Evolutionary conservation across 768 basidiomycete species (phyloP).

Genomic region (Sarcomyxa edulis): DNA sequence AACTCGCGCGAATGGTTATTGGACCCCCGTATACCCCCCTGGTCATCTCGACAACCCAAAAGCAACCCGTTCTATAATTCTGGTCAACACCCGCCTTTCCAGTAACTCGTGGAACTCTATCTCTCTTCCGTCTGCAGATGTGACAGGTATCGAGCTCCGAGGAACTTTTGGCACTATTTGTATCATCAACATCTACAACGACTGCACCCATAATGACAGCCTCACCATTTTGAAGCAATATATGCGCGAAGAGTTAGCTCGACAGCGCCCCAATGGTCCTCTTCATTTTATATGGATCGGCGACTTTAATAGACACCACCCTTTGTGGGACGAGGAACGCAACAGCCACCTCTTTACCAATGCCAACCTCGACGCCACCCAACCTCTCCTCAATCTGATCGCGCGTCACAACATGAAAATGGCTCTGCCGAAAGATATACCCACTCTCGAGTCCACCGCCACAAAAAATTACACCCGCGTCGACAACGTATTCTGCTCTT

Average conservation of each 20-base stretch:
- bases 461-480: constrained; percentile 25
- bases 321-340: constrained; percentile 27
- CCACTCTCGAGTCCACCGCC: constrained; percentile 13
- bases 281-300: constrained; percentile 18
- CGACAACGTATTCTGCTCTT: constrained; percentile 28
- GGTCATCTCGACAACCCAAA: constrained; percentile 6
- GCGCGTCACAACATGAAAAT: constrained; percentile 17
- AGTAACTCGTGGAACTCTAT: constrained; percentile 2
- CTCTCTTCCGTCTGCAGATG: constrained; percentile 1
- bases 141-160: constrained; percentile 20
- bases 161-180: constrained; percentile 10
- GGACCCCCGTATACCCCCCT: constrained; percentile 19
- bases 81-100: constrained; percentile 3
- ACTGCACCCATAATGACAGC: constrained; percentile 11
- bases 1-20: constrained; percentile 11
- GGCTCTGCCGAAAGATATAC: constrained; percentile 21
- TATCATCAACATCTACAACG: constrained; percentile 28
- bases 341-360: constrained; percentile 23
- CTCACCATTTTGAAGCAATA: not conserved
- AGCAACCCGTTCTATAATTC: constrained; percentile 1
- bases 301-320: constrained; percentile 36
- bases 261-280: not conserved
- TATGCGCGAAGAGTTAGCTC: not conserved
- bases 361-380: constrained; percentile 2
- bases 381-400: constrained; percentile 10